Base-by-base conservation (phyloP, 768 basidiomycete species). In the Mrakia gelida region DNA sequence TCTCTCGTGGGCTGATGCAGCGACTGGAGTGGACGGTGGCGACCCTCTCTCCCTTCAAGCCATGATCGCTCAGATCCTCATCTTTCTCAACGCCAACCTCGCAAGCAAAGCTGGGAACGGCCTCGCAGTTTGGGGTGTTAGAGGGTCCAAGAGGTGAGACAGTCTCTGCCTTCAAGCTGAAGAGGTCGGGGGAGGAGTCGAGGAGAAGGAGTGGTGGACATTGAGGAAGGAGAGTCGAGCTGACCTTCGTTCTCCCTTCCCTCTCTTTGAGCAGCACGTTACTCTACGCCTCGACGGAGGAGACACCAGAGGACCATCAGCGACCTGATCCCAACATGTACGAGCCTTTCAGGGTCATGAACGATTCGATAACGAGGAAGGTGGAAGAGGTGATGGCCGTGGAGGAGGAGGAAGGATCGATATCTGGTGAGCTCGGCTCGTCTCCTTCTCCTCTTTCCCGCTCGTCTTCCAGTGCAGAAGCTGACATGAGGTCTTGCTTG, bases 51-150 rank as follows among this genome's bases (percentile, higher is more conserved):
- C 90, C 2, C 88, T 98, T 63, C 85, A 88, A 28, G 81, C 88
- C 1, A 97, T 98, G 83, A 87, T 98, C 67, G 89, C 92, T 3
- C 92, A 94, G 81, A 86, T 97, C 38, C 88, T 98, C 77, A 91
- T 92, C 43, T 96, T 98, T 82, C 86, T 96, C 82, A 98, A 99
- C 82, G 89, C 94, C 4, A 95, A 98, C 85, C 88, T 98, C 79
- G 95, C 95, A 1, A 88, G 90, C 80, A 90, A 91, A 80, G 91
- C 95, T 85, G 95, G 96, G 84, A 99, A 99, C 83, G 89, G 92
- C 6, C 87, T 99, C 56, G 92, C 94, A 9, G 92, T 98, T 75
- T 96, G 94, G 83, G 96, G 90, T 11, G 96, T 95, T 7, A 82
- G 79, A 75, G 78, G 67, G 18, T 73, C 34, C 5, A 75, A 72